phyloP scores from a whole-genome alignment of 495 filamentous ascomycete species.

The Talaromyces liani region DNA sequence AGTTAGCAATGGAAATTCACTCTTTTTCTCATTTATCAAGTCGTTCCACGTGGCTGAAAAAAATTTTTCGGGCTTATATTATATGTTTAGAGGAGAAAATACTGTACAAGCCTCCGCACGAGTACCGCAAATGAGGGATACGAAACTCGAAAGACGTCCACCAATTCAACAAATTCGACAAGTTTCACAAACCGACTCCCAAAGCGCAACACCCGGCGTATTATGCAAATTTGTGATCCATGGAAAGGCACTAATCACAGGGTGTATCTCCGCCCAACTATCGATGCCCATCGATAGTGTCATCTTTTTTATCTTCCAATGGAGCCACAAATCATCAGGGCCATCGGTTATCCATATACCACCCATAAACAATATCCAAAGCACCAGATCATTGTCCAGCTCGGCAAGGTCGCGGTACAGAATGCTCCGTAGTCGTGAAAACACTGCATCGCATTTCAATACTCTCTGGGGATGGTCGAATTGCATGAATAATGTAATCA shows the following conservation, averaged over 20 bases:
- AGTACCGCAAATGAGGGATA: no score
- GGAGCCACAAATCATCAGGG: slow-evolving; percentile 7
- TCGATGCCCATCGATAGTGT: slow-evolving; percentile 7
- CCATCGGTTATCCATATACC: slow-evolving; percentile 15
- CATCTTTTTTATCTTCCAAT: slow-evolving; percentile 10
- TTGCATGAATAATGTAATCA: slow-evolving; percentile 18
- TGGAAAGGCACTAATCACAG: slow-evolving; percentile 13
- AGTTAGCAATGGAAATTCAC: neutral
- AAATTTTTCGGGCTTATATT: neutral
- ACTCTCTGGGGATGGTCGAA: slow-evolving; percentile 10
- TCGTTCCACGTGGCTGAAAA: neutral
- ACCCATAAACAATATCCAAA: slow-evolving; percentile 17
- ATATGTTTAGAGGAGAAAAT: neutral
- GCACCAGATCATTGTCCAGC: slow-evolving; percentile 8
- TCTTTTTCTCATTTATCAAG: neutral
- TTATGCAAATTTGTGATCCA: slow-evolving; percentile 20
- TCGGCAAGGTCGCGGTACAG: slow-evolving; percentile 5
- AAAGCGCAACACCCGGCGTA: slow-evolving; percentile 12
- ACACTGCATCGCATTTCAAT: slow-evolving; percentile 10
- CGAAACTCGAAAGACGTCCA: no score
- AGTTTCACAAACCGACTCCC: slow-evolving; percentile 10
- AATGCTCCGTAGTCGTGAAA: slow-evolving; percentile 11
- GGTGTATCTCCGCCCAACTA: slow-evolving; percentile 12
- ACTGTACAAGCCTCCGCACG: no score
- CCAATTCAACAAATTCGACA: neutral